These are phyloP conservation scores for Saccharomyces pastorianus DNA, from an alignment of 1,139 yeast species.

Conservation along the genomic window DNA sequence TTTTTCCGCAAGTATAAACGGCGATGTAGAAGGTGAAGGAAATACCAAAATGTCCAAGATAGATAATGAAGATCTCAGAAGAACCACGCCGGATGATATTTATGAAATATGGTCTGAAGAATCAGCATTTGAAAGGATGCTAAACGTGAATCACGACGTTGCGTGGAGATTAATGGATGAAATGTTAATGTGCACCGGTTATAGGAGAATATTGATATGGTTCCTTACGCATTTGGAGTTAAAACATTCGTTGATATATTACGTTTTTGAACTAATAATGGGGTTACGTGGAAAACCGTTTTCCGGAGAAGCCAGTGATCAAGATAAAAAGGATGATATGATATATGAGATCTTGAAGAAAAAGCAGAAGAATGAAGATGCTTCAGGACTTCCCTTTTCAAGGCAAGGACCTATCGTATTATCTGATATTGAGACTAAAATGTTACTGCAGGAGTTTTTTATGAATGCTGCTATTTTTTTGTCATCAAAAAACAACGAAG, in stretches of 20 bases:
- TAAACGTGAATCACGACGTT: slow-evolving; percentile 37
- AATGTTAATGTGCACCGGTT: slow-evolving; percentile 56
- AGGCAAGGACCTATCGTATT: slow-evolving; percentile 46
- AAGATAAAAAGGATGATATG: slow-evolving; percentile 12
- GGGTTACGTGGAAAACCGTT: slow-evolving; percentile 43
- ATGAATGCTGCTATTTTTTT: slow-evolving; percentile 46
- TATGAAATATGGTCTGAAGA: slow-evolving; percentile 40
- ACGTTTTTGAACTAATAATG: slow-evolving; percentile 50
- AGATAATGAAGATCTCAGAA: slow-evolving; percentile 9
- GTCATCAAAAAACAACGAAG: slow-evolving; percentile 28
- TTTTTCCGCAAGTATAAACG: not conserved
- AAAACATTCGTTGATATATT: slow-evolving; percentile 49
- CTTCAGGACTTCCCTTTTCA: slow-evolving; percentile 34
- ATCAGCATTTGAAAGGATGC: slow-evolving; percentile 38
- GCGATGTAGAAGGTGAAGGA: slow-evolving; percentile 10
- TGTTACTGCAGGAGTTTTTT: slow-evolving; percentile 64
- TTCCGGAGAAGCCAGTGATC: slow-evolving; percentile 13
- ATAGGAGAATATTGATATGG: slow-evolving; percentile 58
- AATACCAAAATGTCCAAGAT: slow-evolving; percentile 4
- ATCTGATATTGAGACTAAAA: slow-evolving; percentile 51
- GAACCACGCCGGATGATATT: slow-evolving; percentile 43
- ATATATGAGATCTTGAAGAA: slow-evolving; percentile 1
- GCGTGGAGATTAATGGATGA: slow-evolving; percentile 57
- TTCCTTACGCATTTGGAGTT: slow-evolving; percentile 50
- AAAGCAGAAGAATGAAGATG: not conserved